Base-by-base conservation (phyloP, 1,284 basidiomycete genomes). In the Tilletia indica region DNA sequence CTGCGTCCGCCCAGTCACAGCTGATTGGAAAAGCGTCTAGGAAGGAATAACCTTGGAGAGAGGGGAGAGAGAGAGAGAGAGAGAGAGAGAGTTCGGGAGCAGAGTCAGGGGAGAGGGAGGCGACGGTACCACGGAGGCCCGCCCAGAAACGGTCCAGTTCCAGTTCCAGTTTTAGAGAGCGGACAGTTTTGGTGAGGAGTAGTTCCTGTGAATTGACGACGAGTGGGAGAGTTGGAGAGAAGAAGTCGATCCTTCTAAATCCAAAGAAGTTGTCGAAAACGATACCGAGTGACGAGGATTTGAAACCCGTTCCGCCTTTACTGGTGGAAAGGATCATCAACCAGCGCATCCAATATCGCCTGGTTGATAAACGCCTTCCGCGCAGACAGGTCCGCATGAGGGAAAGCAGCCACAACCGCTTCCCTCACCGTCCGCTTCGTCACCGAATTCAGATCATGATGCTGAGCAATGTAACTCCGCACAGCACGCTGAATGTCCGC, bases 341-440 rank as follows among this genome's bases (percentile, higher is more conserved):
- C 61, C 9, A 83, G 78, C 48, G 80, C 80, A 48, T 77, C 80
- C 72, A 83, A 80, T 64, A 83, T 79, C 49, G 81, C 80, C 72
- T 74, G 74, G 73, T 83, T 82, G 73, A 84, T 81, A 61, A 71
- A 73, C 47, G 74, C 75, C 71, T 81, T 82, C 68, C 77, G 75
- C 38, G 80, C 77, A 3, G 48, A 39, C 21, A 68, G 14, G 31
- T 67, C 39, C 16, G 82, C 82, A 48, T 84, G 81, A 16, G 82
- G 82, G 75, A 82, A 82, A n/a, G 78, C 72, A 4, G 72, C 77
- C n/a, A 72, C 71, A 58, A 84, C 68, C 6, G 82, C 82, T 48
- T 82, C 78, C 6, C 82, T 74, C 45, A 81, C 82, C 64, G 77
- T 71, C 34, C 82, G 78, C 76, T 84, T 84, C 16, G 81, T 83